Evolutionary conservation across 2,329 filamentous ascomycete genomes (phyloP), one percentile per base, ranked within the genome.

Genomic region (Cercospora sp.): DNA sequence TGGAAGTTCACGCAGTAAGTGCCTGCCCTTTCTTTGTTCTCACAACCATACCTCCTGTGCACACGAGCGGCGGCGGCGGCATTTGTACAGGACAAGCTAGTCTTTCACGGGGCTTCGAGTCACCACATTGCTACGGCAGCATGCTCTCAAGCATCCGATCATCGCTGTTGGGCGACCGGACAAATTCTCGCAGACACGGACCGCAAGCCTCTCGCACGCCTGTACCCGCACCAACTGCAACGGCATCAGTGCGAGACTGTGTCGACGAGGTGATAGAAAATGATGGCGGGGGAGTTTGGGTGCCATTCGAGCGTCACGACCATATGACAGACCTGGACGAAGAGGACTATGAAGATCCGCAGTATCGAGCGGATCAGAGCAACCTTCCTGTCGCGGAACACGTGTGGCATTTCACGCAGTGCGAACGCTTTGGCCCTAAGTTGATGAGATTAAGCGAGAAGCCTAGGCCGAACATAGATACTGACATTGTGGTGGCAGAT

Each of bases 1-100:
- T 98, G 94, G 94, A 98, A 98, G 87, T 98, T 98, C 85, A 98
- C 94, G 82, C 94, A 98, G 94, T 97, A 91, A 83, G 93, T 79
- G 64, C 51, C 64, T 63, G 65, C 57, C 48, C 58, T 63, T 68
- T 45, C 20, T 53, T 60, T 48, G 18, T 36, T 45, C 59, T 28
- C 5, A 12, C 36, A 20, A 45, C 36, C 18, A 42, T 12, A 18
- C 16, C 16, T 30, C 53, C 26, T 20, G 26, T 58, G 53, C 30
- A 23, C 60, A 26, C 64, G 63, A 30, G 12, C 42, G 42, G 48
- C 28, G 62, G 8, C 61, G 18, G 51, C 31, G 62, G 59, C 59
- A 61, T 42, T 23, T 13, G 23, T 16, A 30, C 53, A 13, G 53
- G 53, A 30, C 20, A 7, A 51, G 45, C 12, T 23, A 23, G 30